Evolutionary conservation across 2,329 filamentous ascomycete genomes (phyloP).

Genomic region (Sordariomycetes sp.): DNA sequence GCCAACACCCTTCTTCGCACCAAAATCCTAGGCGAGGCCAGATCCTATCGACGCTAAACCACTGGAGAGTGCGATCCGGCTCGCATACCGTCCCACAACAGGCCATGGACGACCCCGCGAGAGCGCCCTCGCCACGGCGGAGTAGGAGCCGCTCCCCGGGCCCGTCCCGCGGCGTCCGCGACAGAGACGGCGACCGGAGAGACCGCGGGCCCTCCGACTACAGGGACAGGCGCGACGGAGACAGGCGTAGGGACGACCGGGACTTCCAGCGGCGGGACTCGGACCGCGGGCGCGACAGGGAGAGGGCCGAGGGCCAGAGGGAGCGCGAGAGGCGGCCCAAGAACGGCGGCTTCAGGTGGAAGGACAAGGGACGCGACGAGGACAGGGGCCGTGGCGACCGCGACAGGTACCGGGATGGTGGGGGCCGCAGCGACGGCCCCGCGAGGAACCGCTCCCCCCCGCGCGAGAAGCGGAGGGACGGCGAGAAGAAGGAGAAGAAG

Average conservation of each 20-base stretch:
- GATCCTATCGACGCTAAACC: background rate
- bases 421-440: constrained; percentile 13
- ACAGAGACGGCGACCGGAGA: background rate
- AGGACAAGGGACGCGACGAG: constrained; percentile 39
- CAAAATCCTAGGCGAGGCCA: too few species aligned
- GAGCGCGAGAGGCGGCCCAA: background rate
- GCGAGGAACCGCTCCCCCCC: constrained; percentile 6
- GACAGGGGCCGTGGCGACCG: constrained; percentile 22
- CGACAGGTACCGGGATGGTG: constrained; percentile 10
- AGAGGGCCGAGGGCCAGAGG: constrained; percentile 15
- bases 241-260: background rate
- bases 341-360: constrained; percentile 46
- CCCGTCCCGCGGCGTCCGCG: background rate
- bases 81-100: background rate
- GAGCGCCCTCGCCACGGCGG: background rate
- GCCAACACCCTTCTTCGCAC: background rate
- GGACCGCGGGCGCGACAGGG: constrained; percentile 10
- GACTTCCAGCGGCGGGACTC: background rate
- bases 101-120: background rate
- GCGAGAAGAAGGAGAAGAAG: constrained; percentile 22
- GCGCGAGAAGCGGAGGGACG: constrained; percentile 10
- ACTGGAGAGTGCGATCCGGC: background rate
- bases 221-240: constrained; percentile 4
- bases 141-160: background rate
- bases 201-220: background rate